Evolutionary conservation across 202 grass and related monocot species (phyloP), one percentile per base, ranked within the genome.

Genomic region (Elaeis oleifera): DNA sequence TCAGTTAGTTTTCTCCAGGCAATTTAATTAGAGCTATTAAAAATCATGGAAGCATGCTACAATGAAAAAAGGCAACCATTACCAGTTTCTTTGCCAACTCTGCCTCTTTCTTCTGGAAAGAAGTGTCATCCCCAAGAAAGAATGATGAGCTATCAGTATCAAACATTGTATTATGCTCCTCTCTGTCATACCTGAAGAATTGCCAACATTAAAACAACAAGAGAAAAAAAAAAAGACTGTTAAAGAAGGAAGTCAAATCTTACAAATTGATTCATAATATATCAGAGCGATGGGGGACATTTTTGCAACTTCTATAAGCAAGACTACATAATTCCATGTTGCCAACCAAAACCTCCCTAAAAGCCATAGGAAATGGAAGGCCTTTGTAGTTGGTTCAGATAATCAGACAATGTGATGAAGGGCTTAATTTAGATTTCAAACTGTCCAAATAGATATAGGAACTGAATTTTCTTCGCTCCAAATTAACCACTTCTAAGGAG

Each of bases 41-140:
- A 56, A 18, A 4, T 39, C 51, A 70, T 3, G 48, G 23, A 76
- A 67, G 72, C 59, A 80, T 44, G 3, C 36, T 44, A 9, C 36
- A 44, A 44, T 44, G 52, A 79, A 20, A 17, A 26, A 71, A 23
- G 39, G 63, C 1, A 24, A 48, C 17, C 55, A 16, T 49, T 70
- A 97, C 94, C 88, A 97, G 27, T 63, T 84, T 91, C 79, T 97
- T 97, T 64, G 94, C 84, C 23, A 97, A 72, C 17, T 74, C 61
- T 23, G 80, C 88, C 70, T 97, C 84, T 73, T 79, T 92, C 82
- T 89, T 97, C 76, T 97, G 83, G 72, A 86, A 86, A 15, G 74
- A 80, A 44, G 14, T 74, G 20, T 97, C 84, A 62, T 97, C 87
- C 53, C 65, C 65, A 25, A 70, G 87, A 81, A 64, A 79, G 69